phyloP scores from a whole-genome alignment of 371 early-diverging fungal genomes.

The Amoeboaphelidium protococcarum region DNA sequence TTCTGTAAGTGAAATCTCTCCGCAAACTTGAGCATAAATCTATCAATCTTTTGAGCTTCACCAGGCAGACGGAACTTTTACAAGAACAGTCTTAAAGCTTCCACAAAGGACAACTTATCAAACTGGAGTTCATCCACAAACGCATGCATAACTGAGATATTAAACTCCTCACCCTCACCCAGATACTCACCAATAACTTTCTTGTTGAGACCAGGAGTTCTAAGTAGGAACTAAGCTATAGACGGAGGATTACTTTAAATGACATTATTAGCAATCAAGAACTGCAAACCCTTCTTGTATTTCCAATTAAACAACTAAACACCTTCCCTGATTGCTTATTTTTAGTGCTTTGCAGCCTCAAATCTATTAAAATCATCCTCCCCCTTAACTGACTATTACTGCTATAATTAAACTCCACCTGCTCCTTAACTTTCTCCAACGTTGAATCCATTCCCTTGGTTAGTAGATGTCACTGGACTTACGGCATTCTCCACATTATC shows the following conservation, averaged over 20 bases:
- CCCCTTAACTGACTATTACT: slow-evolving; percentile 26
- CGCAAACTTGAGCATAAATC: slow-evolving; percentile 91
- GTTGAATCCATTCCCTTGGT: slow-evolving; percentile 13
- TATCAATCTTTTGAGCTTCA: slow-evolving; percentile 93
- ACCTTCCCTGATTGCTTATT: slow-evolving; percentile 46
- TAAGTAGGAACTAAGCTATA: slow-evolving; percentile 41
- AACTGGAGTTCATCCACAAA: slow-evolving; percentile 82
- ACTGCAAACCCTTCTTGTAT: slow-evolving; percentile 63
- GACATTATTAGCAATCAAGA: slow-evolving; percentile 30
- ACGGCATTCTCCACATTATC: not conserved
- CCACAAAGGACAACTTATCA: slow-evolving; percentile 35
- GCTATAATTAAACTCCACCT: slow-evolving; percentile 10
- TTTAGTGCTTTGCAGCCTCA: slow-evolving; percentile 44
- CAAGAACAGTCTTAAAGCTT: slow-evolving; percentile 63
- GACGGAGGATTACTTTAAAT: slow-evolving; percentile 26
- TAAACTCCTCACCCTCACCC: slow-evolving; percentile 70
- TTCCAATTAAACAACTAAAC: slow-evolving; percentile 57
- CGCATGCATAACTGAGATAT: slow-evolving; percentile 73
- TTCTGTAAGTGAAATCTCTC: slow-evolving; percentile 63
- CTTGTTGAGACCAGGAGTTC: slow-evolving; percentile 51
- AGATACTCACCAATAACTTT: slow-evolving; percentile 73
- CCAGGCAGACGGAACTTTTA: slow-evolving; percentile 87
- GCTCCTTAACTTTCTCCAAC: slow-evolving; percentile 7
- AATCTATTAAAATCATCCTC: slow-evolving; percentile 38
- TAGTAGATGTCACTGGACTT: slow-evolving; percentile 5